phyloP scores from a whole-genome alignment of 331 rosid species.

The Ulmus americana region DNA sequence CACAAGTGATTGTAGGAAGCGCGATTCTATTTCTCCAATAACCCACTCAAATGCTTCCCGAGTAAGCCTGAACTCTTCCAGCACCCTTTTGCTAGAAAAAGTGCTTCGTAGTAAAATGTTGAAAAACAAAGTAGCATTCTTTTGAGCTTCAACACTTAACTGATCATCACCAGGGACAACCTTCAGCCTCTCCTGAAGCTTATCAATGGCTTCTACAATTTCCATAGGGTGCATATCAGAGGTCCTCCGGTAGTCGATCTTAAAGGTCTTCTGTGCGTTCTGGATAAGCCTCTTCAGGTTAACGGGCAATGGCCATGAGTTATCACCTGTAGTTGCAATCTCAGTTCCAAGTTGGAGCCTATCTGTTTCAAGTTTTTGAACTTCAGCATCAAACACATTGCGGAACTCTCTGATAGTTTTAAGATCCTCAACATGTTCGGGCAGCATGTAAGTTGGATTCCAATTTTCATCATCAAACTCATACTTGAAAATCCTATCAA shows the following conservation, averaged over 20 bases:
- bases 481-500: conserved; percentile 70
- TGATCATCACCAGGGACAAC: conserved; percentile 96
- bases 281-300: conserved; percentile 93
- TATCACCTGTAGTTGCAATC: conserved; percentile 79
- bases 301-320: conserved; percentile 90
- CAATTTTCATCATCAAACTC: conserved; percentile 91
- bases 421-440: conserved; percentile 88
- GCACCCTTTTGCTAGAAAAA: conserved; percentile 90
- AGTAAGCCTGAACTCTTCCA: conserved; percentile 94
- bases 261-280: conserved; percentile 95
- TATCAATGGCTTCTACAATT: conserved; percentile 96
- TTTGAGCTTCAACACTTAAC: conserved; percentile 90
- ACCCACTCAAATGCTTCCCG: conserved; percentile 99
- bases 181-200: conserved; percentile 91
- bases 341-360: conserved; percentile 83
- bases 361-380: conserved; percentile 78
- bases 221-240: conserved; percentile 99
- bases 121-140: conserved; percentile 90
- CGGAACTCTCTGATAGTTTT: conserved; percentile 92
- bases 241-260: conserved; percentile 92
- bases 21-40: conserved; percentile 92
- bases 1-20: conserved; percentile 91
- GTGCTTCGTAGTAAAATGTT: conserved; percentile 86
- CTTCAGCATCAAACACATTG: conserved; percentile 95
- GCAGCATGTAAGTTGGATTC: conserved; percentile 94